phyloP scores from a whole-genome alignment of 2,329 filamentous ascomycete species.

The Talaromyces islandicus region DNA sequence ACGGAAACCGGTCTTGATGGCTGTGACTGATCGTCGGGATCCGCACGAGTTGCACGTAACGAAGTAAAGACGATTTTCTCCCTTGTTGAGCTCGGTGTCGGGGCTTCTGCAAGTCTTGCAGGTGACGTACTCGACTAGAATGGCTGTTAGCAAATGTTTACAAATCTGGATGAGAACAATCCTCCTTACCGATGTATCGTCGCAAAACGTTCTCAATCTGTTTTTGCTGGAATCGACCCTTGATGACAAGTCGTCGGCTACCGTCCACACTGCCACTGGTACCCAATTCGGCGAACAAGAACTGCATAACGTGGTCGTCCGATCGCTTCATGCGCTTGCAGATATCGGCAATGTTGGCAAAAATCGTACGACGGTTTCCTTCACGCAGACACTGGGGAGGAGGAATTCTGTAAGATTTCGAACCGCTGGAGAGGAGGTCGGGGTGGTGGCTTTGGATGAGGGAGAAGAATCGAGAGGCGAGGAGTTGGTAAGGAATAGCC shows the following conservation, averaged over 20 bases:
- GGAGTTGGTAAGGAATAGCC: conserved; percentile 74
- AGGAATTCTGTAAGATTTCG: conserved; percentile 98
- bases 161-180: background rate
- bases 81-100: conserved; percentile 95
- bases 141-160: background rate
- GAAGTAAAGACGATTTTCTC: conserved; percentile 98
- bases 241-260: conserved; percentile 89
- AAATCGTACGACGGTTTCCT: conserved; percentile 99
- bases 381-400: conserved; percentile 97
- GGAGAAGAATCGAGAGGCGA: conserved; percentile 89
- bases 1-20: conserved; percentile 99
- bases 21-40: conserved; percentile 79
- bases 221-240: conserved; percentile 99
- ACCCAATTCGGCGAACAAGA: conserved; percentile 96
- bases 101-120: conserved; percentile 97
- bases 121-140: conserved; percentile 84
- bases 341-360: conserved; percentile 97
- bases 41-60: conserved; percentile 91
- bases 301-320: conserved; percentile 94
- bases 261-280: conserved; percentile 95
- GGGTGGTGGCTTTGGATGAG: conserved; percentile 94
- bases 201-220: conserved; percentile 96
- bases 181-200: conserved; percentile 83
- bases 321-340: conserved; percentile 99
- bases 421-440: conserved; percentile 80